Base-by-base conservation (phyloP, 305 asterid species). In the Fraxinus baroniana region DNA sequence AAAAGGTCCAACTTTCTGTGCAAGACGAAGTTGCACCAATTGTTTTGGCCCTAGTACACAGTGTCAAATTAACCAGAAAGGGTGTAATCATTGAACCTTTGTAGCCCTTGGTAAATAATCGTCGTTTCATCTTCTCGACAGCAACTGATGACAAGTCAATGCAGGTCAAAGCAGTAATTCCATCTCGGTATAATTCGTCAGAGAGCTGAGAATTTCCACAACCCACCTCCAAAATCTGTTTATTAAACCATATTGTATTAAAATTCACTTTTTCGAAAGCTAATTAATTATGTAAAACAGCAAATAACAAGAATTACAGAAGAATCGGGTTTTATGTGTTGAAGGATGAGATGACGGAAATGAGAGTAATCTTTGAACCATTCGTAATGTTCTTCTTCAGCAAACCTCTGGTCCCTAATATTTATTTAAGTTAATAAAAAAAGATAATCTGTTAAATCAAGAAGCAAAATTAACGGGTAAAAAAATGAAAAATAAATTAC, bases 171-270 rank as follows among this genome's bases (percentile, higher is more conserved):
- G 90, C 90, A 85, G 95, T 89, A 76, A 93, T 91, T 46, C 97
- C 97, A 85, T 94, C 99, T 83, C 89, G 85, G 74, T 92, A 89
- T 80, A 96, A 87, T 41, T 91, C 94, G 71, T 94, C 98, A 70
- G 93, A 92, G 62, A 96, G 86, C 89, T 94, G 98, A 75, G 99
- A 96, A 83, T 92, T 92, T 66, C 99, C 99, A 86, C 99, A 96
- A 41, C 99, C 99, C 84, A 96, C 86, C 93, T 96, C 98, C 90
- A 96, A 81, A 36, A 94, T 95, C 99, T 93, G 86, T 72, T 85
- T 62, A 24, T 49, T 78, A 74, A 73, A 22, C 71, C 52, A 79
- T 66, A 79, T 71, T 60, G 22, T 15, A 37, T 62, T 18, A 57
- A 84, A 28, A 66, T 22, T 13, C n/a, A 79, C 1, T 52, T 52